phyloP scores from a whole-genome alignment of 2,329 filamentous ascomycete species.

The Fusarium hostae region DNA sequence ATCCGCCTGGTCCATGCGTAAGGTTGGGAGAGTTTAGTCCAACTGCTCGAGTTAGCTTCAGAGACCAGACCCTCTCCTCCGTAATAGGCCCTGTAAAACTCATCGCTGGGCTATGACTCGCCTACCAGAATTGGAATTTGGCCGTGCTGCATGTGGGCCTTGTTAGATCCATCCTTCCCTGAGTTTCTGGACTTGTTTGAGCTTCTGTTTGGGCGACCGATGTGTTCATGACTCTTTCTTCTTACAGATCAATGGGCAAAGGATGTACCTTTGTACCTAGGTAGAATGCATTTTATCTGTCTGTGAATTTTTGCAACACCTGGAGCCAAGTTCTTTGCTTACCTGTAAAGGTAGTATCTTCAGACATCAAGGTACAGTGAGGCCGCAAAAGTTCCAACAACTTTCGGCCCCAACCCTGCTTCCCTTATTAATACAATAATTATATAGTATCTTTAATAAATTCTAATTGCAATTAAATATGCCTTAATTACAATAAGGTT shows the following conservation, averaged over 20 bases:
- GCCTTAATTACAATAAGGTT: no score
- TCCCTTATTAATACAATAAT: no score
- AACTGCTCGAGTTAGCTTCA: conserved; percentile 10
- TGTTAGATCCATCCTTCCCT: neutral
- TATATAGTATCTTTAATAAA: no score
- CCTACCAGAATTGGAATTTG: conserved; percentile 13
- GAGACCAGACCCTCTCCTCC: conserved; percentile 9
- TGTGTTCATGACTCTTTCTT: conserved; percentile 1
- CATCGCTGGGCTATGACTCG: conserved; percentile 9
- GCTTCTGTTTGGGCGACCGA: conserved; percentile 19
- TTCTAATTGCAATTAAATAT: no score
- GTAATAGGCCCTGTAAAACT: conserved; percentile 4
- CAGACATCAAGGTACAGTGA: neutral
- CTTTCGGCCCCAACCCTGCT: no score
- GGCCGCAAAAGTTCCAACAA: no score
- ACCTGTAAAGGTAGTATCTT: neutral
- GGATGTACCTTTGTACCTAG: neutral
- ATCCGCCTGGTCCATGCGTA: conserved; percentile 13
- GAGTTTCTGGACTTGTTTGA: conserved; percentile 3
- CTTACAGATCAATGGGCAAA: neutral
- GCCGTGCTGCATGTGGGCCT: conserved; percentile 3
- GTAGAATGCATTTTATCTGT: neutral
- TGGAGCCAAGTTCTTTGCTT: neutral
- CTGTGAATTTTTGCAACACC: neutral
- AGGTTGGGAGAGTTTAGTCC: neutral